Base-by-base conservation (phyloP, 2,329 filamentous ascomycete species). In the Aspergillus cejpii region DNA sequence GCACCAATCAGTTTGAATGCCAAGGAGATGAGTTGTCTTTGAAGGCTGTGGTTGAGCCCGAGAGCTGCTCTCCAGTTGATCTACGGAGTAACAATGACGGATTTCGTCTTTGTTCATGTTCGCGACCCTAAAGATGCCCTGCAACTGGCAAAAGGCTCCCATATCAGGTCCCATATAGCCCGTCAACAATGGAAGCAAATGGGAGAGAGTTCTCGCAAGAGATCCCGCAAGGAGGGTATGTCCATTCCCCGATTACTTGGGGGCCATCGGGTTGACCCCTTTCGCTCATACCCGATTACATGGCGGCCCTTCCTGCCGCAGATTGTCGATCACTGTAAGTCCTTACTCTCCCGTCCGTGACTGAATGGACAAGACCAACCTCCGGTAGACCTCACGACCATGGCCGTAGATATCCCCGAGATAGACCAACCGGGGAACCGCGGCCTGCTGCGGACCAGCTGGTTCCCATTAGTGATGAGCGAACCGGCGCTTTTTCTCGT, bases 401-500 rank as follows among this genome's bases (percentile, higher is more conserved):
- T 73, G 54, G 67, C 68, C 3, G 61, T 69, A 26, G 65, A 71
- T 36, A 65, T 71, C 10, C 69, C 69, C 11, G 66, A 70, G 36
- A 58, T 72, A 19, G 70, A 72, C 40, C 56, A 57, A 10, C 57
- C 58, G 0, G 53, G 54, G 2, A 60, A 60, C 33, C 54, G 53
- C n/a, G 60, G 58, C 8, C 57, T 68, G 5, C 54, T 73, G 5
- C 59, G 67, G 45, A 61, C 63, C 15, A 47, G 56, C 12, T 72
- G 70, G 60, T 66, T 72, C 28, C 68, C 67, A 5, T 59, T 73
- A 26, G 61, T 67, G n/a, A 61, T 71, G 48, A 64, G 62, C 20
- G 67, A 71, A 27, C 56, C 60, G 1, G 61, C 67, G 3, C 52
- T 68, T 11, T 62, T 73, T 42, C 65, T 68, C 19, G 63, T 72